Evolutionary conservation across 495 filamentous ascomycete genomes (phyloP), one percentile per base, ranked within the genome.

Genomic region (Parathielavia hyrcaniae): DNA sequence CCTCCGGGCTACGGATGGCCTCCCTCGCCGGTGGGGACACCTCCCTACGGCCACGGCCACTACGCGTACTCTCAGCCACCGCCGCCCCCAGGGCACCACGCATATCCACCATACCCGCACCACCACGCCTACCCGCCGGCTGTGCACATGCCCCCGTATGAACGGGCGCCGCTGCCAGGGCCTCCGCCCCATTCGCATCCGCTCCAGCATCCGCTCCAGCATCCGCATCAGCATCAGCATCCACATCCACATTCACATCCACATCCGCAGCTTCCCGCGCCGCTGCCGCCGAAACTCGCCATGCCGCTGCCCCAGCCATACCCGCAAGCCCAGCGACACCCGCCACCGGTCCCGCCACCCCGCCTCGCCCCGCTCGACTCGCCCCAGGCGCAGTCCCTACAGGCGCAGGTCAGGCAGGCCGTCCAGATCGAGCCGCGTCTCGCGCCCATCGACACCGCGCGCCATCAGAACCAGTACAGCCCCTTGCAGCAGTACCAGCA

Each of bases 1-100:
- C 68, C 68, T 32, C 71, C 61, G 61, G 75, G 78, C 32, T 85
- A 84, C 58, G 73, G 67, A 23, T 89, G 86, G 85, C 81, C 86
- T 7, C 83, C 83, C n/a, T 86, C 82, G 7, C 83, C 85, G 8
- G 62, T 69, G 5, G 65, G 73, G 10, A 74, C 75, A 19, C 75
- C 75, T 22, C 72, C 73, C 6, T 77, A 70, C 49, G 50, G 47
- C 47, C 69, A 72, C 38, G 58, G 50, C 39, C 65, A 72, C 26
- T 69, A 64, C 48, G 17, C 60, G 22, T 58, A 58, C 50, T 32
- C 55, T 36, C 57, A 59, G 54, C 49, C 40, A 22, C 53, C 54
- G 16, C 55, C 53, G 9, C 40, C 61, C 20, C 16, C 52, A 14
- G n/a, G 20, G 6, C 40, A 7, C 5, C 62, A 55, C 46, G 22